Base-by-base conservation (phyloP, 139 green algal genomes). In the Haematococcus lacustris region DNA sequence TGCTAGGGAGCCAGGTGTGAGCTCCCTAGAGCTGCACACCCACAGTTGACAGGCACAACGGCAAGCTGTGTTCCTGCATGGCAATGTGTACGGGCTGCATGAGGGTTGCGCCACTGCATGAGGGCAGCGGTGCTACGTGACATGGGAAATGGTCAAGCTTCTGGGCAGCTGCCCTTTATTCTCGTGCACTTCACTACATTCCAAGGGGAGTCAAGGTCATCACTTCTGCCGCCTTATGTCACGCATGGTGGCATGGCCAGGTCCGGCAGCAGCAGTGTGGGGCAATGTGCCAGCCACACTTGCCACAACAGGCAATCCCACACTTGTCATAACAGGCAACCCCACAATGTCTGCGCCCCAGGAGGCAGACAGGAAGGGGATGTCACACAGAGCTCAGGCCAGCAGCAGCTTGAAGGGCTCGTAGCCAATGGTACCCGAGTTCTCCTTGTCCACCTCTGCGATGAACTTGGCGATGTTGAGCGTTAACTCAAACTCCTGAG, bases 401-500 rank as follows among this genome's bases (percentile, higher is more conserved):
- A 91, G 63, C 32, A 91, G 77, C 23, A 30, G 39, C 57, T 88
- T 87, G 80, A 94, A 94, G 72, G 93, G 88, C 3, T 86, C 76
- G 63, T 81, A 94, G 34, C 88, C 80, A 23, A 95, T 73, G 9
- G 71, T 77, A 0, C 90, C 90, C 3, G 76, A 82, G 1, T 61
- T 63, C 40, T 93, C 85, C 68, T 69, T 77, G 65, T 93, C 88
- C 21, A 83, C 81, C 33, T 93, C 89, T 7, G 59, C 47, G 5
- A 93, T 80, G 53, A 94, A 79, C 3, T 73, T 53, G 41, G 92
- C 86, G 38, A 95, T 73, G 73, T 94, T 87, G 2, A 93, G 74
- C 1, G 80, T 90, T 41, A 95, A 76, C 71, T 89, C 87, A 86
- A 95, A 95, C 13, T 90, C 89, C 83, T 91, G 76, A 57, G 53